Evolutionary conservation across 768 basidiomycete species (phyloP), one percentile per base, ranked within the genome.

Genomic region (Amyloporia xantha): DNA sequence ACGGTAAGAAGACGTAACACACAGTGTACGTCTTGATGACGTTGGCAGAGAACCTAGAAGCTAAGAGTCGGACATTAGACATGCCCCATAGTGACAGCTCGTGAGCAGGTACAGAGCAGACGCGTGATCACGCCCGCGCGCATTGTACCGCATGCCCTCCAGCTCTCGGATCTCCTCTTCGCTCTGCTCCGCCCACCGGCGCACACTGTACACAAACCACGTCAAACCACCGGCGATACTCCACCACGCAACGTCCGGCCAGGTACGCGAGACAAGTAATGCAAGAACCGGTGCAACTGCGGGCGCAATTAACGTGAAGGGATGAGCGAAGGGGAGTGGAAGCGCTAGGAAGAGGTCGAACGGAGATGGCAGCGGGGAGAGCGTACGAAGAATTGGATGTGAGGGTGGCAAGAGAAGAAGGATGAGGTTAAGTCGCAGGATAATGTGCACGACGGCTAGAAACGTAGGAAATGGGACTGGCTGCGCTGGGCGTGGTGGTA

Each of bases 211-310:
- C 5, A 63, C 53, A 15, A 60, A 27, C 28, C 27, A 37, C 3
- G 53, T 52, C 36, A 61, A 17, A 11, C 42, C 23, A 1, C 44
- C 51, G 1, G 60, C 20, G 1, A 42, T 39, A 19, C 44, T 30
- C 62, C 62, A 63, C 60, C 60, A 63, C 5, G 51, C 30, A 13
- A 56, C 38, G 30, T 63, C 62, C 7, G 37, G 45, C 54, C 53
- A 56, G 12, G 42, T 33, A 12, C 49, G 54, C 12, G 47, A 40
- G 15, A 54, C 43, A 2, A 56, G 11, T 1, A 63, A 38, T 5
- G 58, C 48, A 6, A 58, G 44, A 4, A 44, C 12, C 2, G 62
- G 62, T 5, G 60, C 57, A 2, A 58, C 6, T 0, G 47, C 48
- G 1, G 57, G 44, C 1, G 53, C 21, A 11, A 37, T 35, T 2